These are phyloP conservation scores for Pistacia integerrima DNA, from an alignment of 345 rosid genomes.

Conservation along the genomic window DNA sequence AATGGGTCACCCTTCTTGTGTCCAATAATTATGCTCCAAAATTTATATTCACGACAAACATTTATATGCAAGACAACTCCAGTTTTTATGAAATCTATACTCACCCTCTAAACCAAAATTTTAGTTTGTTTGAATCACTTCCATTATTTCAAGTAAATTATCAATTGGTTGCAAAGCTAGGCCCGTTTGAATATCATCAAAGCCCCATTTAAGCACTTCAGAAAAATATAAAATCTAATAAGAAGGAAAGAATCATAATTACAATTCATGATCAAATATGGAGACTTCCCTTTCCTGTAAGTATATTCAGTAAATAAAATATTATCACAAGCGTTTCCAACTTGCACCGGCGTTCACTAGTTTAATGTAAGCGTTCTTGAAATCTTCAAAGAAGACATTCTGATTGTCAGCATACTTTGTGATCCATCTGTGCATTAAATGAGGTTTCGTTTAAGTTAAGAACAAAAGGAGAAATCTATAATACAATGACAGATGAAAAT, in stretches of 20 bases:
- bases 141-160: no score
- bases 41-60: neutral
- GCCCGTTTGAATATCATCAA: neutral
- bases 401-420: slow-evolving; percentile 63
- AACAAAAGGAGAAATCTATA: neutral
- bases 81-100: neutral
- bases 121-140: neutral
- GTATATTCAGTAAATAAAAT: neutral
- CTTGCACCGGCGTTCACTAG: slow-evolving; percentile 78
- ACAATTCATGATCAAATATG: neutral
- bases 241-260: no score
- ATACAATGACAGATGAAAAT: no score
- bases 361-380: slow-evolving; percentile 71
- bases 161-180: neutral
- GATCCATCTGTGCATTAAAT: slow-evolving; percentile 65
- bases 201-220: neutral
- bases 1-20: neutral
- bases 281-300: neutral
- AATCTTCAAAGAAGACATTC: slow-evolving; percentile 73
- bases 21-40: slow-evolving; percentile 2
- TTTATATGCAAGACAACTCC: neutral
- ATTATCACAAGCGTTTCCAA: slow-evolving; percentile 54
- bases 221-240: neutral
- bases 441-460: slow-evolving; percentile 5
- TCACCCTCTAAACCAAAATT: neutral